Evolutionary conservation across 2,329 filamentous ascomycete species (phyloP).

Genomic region (Bipolaris zeicola): DNA sequence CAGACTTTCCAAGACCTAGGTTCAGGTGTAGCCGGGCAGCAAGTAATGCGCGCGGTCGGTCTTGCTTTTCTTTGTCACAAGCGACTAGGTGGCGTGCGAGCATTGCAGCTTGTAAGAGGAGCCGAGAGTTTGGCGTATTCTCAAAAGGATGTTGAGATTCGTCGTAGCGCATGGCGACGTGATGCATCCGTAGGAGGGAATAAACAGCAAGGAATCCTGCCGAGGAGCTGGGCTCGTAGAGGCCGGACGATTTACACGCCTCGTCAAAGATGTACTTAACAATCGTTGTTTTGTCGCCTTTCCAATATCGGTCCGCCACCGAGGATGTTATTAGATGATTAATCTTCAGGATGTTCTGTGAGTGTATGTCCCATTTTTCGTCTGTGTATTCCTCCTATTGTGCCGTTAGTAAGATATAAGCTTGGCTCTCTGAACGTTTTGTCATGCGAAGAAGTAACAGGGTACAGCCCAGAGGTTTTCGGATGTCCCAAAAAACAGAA

Average conservation of each 20-base stretch:
- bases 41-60: constrained; percentile 38
- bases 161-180: constrained; percentile 5
- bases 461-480: neutral
- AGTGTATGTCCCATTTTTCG: constrained; percentile 23
- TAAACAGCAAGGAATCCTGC: constrained; percentile 30
- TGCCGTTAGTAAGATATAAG: neutral
- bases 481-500: neutral
- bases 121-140: constrained; percentile 18
- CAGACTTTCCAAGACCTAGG: constrained; percentile 38
- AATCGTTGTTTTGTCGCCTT: neutral
- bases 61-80: constrained; percentile 31
- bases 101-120: constrained; percentile 39
- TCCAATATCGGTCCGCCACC: neutral
- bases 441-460: too few species aligned
- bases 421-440: neutral
- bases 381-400: neutral
- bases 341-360: constrained; percentile 34
- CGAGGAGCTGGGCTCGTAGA: constrained; percentile 18
- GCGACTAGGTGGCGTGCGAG: constrained; percentile 32
- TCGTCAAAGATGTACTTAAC: neutral
- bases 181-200: constrained; percentile 30
- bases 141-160: constrained; percentile 2
- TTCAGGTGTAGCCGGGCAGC: constrained; percentile 40
- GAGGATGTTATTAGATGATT: constrained; percentile 32
- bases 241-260: constrained; percentile 6